Conservation (phyloP, 2,329 filamentous ascomycete species). For the Sclerotinia spermophila region DNA sequence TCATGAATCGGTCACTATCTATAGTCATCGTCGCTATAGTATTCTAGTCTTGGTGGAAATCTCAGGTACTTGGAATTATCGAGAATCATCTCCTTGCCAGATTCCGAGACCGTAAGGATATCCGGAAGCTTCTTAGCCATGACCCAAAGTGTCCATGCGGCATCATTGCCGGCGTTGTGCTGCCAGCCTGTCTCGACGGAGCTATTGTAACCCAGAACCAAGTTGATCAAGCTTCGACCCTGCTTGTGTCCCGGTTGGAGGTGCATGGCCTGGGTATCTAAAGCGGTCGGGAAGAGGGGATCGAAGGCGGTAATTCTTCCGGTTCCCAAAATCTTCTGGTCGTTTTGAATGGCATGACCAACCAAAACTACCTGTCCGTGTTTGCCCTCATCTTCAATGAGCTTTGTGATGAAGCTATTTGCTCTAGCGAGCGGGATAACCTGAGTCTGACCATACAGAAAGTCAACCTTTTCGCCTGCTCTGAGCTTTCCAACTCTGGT, state of each 20-base stretch:
- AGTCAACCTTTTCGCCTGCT: not conserved
- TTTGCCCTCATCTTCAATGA: not conserved
- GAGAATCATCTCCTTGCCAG: not conserved
- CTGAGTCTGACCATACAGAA: not conserved
- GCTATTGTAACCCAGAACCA: not conserved
- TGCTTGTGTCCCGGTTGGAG: not conserved
- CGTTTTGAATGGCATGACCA: conserved; percentile 2
- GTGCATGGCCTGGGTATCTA: not conserved
- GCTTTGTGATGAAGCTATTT: not conserved
- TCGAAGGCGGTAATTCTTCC: not conserved
- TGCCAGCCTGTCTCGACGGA: not conserved
- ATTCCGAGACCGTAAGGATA: not conserved
- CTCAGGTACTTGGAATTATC: not conserved
- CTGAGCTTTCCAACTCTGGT: not conserved
- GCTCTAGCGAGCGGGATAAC: not conserved
- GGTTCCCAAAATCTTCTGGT: not conserved
- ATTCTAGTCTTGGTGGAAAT: not conserved
- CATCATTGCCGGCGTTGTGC: conserved; percentile 16
- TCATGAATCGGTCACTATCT: accelerated
- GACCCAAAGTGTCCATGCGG: not conserved
- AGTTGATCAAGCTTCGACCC: not conserved
- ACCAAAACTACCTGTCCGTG: not conserved
- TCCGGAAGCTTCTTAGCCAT: not conserved
- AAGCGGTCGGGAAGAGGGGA: accelerated
- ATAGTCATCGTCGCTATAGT: not conserved